These are phyloP conservation scores for Chaetoscypha palmicola DNA, from an alignment of 2,329 filamentous ascomycete genomes.

Conservation along the genomic window DNA sequence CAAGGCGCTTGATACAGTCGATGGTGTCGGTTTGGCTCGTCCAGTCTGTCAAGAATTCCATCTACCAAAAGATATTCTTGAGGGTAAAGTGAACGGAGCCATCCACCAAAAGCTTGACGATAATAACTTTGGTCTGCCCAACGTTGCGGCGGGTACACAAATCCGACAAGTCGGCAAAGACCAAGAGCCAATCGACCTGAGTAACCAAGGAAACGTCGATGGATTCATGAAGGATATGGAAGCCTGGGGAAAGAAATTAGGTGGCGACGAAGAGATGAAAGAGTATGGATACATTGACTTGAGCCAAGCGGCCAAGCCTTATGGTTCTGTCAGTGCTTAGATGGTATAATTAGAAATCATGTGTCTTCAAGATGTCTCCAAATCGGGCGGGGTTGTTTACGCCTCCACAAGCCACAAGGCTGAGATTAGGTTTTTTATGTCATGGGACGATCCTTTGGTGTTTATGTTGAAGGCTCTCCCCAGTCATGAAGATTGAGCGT, in stretches of 20 bases:
- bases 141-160: conserved; percentile 23
- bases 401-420: not conserved
- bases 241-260: conserved; percentile 36
- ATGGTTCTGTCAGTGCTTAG: conserved; percentile 6
- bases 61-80: conserved; percentile 35
- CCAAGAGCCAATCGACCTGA: conserved; percentile 46
- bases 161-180: conserved; percentile 43
- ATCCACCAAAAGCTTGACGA: conserved; percentile 42
- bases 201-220: conserved; percentile 39
- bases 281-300: conserved; percentile 40
- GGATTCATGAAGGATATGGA: conserved; percentile 43
- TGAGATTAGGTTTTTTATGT: no score
- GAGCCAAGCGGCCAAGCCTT: conserved; percentile 18
- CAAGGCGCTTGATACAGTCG: conserved; percentile 39
- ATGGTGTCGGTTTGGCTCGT: conserved; percentile 44
- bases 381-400: no score
- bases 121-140: conserved; percentile 40
- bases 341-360: not conserved
- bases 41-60: conserved; percentile 39
- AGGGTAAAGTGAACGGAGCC: conserved; percentile 40
- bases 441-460: not conserved
- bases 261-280: conserved; percentile 32
- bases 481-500: not conserved
- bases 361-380: not conserved
- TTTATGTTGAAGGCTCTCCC: not conserved